phyloP scores from a whole-genome alignment of 176 grass and related monocot species.

The Elaeis guineensis region DNA sequence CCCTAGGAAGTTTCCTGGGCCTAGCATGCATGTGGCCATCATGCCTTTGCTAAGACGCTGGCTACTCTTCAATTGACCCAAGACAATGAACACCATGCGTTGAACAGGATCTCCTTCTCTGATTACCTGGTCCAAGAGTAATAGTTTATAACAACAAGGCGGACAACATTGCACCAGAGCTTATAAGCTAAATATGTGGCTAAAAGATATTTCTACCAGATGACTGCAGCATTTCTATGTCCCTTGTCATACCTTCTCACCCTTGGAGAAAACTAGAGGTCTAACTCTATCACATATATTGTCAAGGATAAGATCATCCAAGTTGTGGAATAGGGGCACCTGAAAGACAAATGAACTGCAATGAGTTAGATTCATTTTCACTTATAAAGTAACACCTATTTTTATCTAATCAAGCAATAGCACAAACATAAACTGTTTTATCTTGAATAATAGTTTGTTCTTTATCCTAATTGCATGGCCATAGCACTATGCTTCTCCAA shows the following conservation, averaged over 20 bases:
- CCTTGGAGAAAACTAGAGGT: slow-evolving; percentile 73
- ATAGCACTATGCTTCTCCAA: too few relatives aligned
- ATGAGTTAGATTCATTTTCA: not conserved
- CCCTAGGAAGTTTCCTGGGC: slow-evolving; percentile 73
- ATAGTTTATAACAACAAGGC: too few relatives aligned
- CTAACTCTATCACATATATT: slow-evolving; percentile 80
- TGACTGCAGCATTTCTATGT: not conserved
- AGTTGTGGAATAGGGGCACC: slow-evolving; percentile 87
- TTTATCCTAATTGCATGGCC: too few relatives aligned
- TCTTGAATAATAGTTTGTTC: too few relatives aligned
- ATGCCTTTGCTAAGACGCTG: slow-evolving; percentile 77
- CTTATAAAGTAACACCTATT: too few relatives aligned
- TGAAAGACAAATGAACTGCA: slow-evolving; percentile 11
- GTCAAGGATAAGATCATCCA: slow-evolving; percentile 96
- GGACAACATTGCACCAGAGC: too few relatives aligned
- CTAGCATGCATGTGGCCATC: slow-evolving; percentile 59
- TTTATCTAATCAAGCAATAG: too few relatives aligned
- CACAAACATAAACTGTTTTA: too few relatives aligned
- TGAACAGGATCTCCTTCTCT: slow-evolving; percentile 94
- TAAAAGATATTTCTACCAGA: too few relatives aligned
- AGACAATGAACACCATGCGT: slow-evolving; percentile 83
- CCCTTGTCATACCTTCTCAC: slow-evolving; percentile 51
- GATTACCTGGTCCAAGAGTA: slow-evolving; percentile 40
- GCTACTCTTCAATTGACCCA: slow-evolving; percentile 59
- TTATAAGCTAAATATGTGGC: too few relatives aligned